Evolutionary conservation across 495 filamentous ascomycete genomes (phyloP).

Genomic region (Jackrogersella minutella): DNA sequence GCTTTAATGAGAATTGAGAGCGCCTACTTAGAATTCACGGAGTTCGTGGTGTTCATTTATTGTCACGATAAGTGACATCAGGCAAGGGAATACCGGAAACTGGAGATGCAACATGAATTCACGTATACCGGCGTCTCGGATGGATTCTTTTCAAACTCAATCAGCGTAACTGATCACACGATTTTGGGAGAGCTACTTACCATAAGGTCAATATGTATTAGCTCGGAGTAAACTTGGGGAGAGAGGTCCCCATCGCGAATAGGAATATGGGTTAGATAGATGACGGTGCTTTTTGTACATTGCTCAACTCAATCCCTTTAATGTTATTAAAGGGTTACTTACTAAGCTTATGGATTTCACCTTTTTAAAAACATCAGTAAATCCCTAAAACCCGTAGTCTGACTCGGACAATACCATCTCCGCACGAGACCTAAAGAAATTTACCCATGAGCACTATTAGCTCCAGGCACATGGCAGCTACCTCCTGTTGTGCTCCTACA

Average conservation of each 20-base stretch:
- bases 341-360: constrained; percentile 1
- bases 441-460: constrained; percentile 1
- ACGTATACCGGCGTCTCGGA: constrained; percentile 34
- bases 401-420: constrained; percentile 13
- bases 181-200: constrained; percentile 13
- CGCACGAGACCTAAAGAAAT: neutral
- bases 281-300: constrained; percentile 21
- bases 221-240: constrained; percentile 6
- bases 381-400: neutral
- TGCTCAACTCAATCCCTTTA: constrained; percentile 1
- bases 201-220: neutral
- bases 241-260: neutral
- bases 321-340: constrained; percentile 12
- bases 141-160: constrained; percentile 10
- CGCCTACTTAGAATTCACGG: constrained; percentile 21
- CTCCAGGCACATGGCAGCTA: neutral
- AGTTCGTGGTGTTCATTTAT: constrained; percentile 34
- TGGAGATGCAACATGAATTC: constrained; percentile 20
- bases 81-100: constrained; percentile 11
- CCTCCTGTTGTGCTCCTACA: neutral
- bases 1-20: constrained; percentile 17
- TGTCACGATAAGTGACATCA: constrained; percentile 20
- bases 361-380: constrained; percentile 1
- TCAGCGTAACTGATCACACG: constrained; percentile 19
- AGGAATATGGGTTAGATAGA: constrained; percentile 15